These are phyloP conservation scores for Ceratopteris richardii DNA, from an alignment of 75 land plant species.

Conservation along the genomic window DNA sequence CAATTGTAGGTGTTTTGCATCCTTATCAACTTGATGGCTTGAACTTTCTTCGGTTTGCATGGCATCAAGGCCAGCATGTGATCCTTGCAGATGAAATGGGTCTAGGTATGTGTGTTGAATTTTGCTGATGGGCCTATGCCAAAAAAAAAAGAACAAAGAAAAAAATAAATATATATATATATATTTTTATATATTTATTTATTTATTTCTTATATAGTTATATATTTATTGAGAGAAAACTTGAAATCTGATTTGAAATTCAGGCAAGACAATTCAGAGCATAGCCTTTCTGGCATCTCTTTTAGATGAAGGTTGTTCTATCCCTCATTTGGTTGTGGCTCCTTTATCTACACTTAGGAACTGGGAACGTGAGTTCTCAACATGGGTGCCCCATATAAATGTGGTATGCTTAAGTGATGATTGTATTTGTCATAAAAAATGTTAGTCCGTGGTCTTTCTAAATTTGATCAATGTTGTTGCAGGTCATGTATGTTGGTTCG, in stretches of 20 bases:
- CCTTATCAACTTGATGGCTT: slow-evolving; percentile 97
- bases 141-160: too few species aligned
- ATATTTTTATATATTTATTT: too few species aligned
- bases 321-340: slow-evolving; percentile 90
- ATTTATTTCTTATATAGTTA: too few species aligned
- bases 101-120: slow-evolving; percentile 51
- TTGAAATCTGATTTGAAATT: not conserved
- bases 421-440: too few species aligned
- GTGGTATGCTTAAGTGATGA: slow-evolving; percentile 50
- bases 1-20: slow-evolving; percentile 61
- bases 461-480: slow-evolving; percentile 11
- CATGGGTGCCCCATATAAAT: slow-evolving; percentile 98
- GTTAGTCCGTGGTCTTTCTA: not conserved
- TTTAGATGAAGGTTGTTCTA: slow-evolving; percentile 43
- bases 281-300: slow-evolving; percentile 89
- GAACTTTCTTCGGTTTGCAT: slow-evolving; percentile 88
- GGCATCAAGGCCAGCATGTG: slow-evolving; percentile 87
- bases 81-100: slow-evolving; percentile 99
- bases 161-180: too few species aligned
- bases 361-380: slow-evolving; percentile 99
- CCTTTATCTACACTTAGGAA: slow-evolving; percentile 91
- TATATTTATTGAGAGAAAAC: too few species aligned
- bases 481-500: slow-evolving; percentile 95
- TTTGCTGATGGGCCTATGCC: not conserved
- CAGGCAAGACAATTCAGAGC: slow-evolving; percentile 97